Conservation (phyloP, 2,329 filamentous ascomycete species). For the Nemania sp. region DNA sequence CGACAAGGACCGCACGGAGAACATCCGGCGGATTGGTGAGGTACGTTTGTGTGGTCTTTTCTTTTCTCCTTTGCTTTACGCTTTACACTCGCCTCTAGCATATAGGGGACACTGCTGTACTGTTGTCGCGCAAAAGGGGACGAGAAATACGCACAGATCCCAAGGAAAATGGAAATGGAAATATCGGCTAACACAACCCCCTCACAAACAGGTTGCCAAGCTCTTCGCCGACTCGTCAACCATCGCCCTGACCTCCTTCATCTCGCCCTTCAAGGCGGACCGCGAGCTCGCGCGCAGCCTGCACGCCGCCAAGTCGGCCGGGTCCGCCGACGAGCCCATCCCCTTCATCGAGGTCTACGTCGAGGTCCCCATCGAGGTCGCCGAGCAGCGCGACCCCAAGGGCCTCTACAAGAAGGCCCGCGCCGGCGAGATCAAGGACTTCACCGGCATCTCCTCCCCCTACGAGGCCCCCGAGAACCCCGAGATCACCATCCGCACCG, state of each 20-base stretch:
- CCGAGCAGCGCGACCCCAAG: slow-evolving; percentile 96
- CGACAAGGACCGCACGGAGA: slow-evolving; percentile 94
- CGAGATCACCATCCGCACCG: slow-evolving; percentile 88
- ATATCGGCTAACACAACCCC: slow-evolving; percentile 14
- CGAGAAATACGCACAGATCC: not conserved
- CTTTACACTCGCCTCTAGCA: too few species aligned
- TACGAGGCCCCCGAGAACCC: slow-evolving; percentile 90
- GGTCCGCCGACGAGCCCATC: slow-evolving; percentile 70
- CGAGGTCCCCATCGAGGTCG: slow-evolving; percentile 89
- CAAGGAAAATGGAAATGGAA: not conserved
- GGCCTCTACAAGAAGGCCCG: slow-evolving; percentile 97
- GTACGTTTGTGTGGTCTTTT: slow-evolving; percentile 50
- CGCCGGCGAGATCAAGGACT: slow-evolving; percentile 94
- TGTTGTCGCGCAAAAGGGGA: not conserved
- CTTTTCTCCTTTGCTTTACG: too few species aligned
- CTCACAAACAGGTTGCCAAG: slow-evolving; percentile 76
- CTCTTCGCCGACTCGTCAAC: slow-evolving; percentile 92
- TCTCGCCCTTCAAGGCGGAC: slow-evolving; percentile 92
- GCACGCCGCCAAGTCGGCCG: slow-evolving; percentile 71
- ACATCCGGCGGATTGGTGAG: slow-evolving; percentile 96
- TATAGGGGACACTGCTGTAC: too few species aligned
- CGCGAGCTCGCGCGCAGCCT: slow-evolving; percentile 83
- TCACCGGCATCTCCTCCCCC: slow-evolving; percentile 93
- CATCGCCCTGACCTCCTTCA: slow-evolving; percentile 94
- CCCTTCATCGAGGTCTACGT: slow-evolving; percentile 95